These are phyloP conservation scores for Botrytis aclada DNA, from an alignment of 2,329 filamentous ascomycete genomes.

Conservation along the genomic window DNA sequence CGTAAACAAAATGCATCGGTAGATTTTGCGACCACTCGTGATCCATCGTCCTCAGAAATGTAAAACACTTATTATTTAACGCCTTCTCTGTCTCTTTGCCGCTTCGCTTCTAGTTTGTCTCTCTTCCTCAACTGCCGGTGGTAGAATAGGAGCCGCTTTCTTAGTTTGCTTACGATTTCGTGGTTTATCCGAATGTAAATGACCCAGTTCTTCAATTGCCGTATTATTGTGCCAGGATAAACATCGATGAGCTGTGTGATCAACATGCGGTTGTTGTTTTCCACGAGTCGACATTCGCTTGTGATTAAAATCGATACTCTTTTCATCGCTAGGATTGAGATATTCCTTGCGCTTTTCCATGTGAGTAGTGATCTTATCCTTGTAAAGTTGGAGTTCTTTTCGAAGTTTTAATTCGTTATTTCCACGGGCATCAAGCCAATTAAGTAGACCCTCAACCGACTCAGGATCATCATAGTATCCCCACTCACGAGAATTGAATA, in stretches of 20 bases:
- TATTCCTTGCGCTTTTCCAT: conserved; percentile 81
- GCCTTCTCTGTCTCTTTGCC: conserved; percentile 30
- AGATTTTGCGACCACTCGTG: background rate
- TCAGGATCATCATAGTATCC: conserved; percentile 83
- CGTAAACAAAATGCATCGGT: background rate
- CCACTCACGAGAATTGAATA: conserved; percentile 79
- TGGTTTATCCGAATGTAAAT: conserved; percentile 58
- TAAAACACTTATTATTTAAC: background rate
- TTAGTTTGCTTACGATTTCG: conserved; percentile 42
- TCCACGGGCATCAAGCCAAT: conserved; percentile 85
- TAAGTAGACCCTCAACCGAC: conserved; percentile 73
- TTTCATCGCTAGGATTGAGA: conserved; percentile 52
- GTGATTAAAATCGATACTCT: conserved; percentile 47
- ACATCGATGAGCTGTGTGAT: conserved; percentile 55
- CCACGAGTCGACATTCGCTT: conserved; percentile 60
- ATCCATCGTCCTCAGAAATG: background rate
- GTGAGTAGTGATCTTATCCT: conserved; percentile 69
- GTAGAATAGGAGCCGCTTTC: conserved; percentile 26
- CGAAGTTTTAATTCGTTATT: conserved; percentile 81
- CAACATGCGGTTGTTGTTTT: conserved; percentile 47
- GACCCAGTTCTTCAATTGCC: conserved; percentile 55
- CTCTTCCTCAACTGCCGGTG: conserved; percentile 32
- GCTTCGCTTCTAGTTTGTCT: conserved; percentile 42
- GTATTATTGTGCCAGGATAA: conserved; percentile 64
- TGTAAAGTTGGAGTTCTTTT: conserved; percentile 78